A percentile compares a stretch with the other conserved stretches of the same genome.
Conservation (phyloP, 2,329 filamentous ascomycete species). For the Cercospora beticola region DNA sequence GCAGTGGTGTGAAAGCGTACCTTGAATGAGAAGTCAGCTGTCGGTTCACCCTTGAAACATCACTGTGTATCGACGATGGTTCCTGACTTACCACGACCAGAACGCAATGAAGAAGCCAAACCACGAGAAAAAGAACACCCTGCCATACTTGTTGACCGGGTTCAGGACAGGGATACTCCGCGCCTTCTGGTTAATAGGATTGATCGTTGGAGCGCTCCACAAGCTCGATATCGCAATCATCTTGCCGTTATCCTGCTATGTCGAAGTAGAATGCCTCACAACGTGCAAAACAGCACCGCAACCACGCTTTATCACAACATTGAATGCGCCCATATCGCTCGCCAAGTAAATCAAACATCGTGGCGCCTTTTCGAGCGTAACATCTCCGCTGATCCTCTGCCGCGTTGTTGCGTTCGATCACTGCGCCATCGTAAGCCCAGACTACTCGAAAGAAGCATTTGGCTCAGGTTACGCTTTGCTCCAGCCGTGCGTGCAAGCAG, state of each 20-base stretch:
- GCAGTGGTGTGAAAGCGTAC: slow-evolving; percentile 85
- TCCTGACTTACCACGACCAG: slow-evolving; percentile 65
- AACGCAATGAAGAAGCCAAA: slow-evolving; percentile 83
- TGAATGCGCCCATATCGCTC: background rate
- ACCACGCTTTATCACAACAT: background rate
- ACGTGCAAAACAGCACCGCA: background rate
- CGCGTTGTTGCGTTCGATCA: background rate
- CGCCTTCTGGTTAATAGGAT: slow-evolving; percentile 81
- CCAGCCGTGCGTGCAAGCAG: background rate
- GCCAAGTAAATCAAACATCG: background rate
- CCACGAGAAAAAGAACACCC: slow-evolving; percentile 88
- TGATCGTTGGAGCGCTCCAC: slow-evolving; percentile 66
- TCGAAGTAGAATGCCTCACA: background rate
- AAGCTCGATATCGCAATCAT: slow-evolving; percentile 25
- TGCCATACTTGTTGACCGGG: slow-evolving; percentile 72
- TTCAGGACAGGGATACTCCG: slow-evolving; percentile 77
- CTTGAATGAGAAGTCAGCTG: slow-evolving; percentile 37
- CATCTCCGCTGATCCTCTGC: background rate
- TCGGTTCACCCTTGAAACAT: background rate
- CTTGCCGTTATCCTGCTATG: background rate
- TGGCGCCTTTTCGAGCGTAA: background rate
- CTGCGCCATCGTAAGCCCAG: background rate
- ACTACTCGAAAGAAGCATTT: background rate
- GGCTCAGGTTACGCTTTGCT: background rate
- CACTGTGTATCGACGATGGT: background rate